Conservation (phyloP, 148 eudicot species). For the Linanthus parryae region DNA sequence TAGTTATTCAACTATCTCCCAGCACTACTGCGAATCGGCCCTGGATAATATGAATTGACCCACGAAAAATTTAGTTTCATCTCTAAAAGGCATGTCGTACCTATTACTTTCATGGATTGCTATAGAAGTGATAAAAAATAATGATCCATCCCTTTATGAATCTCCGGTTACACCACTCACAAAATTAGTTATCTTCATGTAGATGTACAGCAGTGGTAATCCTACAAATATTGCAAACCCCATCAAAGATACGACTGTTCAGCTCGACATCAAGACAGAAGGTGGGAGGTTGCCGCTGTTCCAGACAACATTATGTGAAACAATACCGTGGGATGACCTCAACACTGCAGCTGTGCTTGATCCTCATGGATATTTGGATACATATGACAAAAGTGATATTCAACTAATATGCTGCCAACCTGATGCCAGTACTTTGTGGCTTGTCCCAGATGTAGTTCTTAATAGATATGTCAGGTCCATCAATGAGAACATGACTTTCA, state of each 20-base stretch:
- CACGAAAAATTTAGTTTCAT: no score
- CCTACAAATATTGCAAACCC: constrained; percentile 98
- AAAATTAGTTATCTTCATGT: constrained; percentile 25
- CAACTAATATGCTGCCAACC: constrained; percentile 93
- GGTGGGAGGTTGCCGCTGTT: constrained; percentile 80
- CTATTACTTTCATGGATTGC: no score
- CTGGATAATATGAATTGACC: no score
- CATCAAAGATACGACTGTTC: constrained; percentile 85
- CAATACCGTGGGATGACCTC: constrained; percentile 51
- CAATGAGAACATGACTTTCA: constrained; percentile 36
- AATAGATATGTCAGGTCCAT: constrained; percentile 55
- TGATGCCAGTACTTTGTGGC: constrained; percentile 88
- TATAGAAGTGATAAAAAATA: no score
- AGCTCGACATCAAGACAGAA: constrained; percentile 71
- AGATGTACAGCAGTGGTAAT: constrained; percentile 99
- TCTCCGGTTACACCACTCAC: no score
- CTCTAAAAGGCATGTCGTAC: no score
- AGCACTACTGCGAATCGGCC: no score
- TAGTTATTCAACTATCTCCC: no score
- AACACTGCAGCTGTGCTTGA: constrained; percentile 40
- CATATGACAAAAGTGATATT: constrained; percentile 65
- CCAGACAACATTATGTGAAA: constrained; percentile 79
- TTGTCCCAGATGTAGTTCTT: constrained; percentile 77
- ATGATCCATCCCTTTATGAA: no score
- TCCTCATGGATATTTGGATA: constrained; percentile 51